Percentiles rank a stretch among this genome's conserved stretches.
phyloP scores from a whole-genome alignment of 2,329 filamentous ascomycete genomes.

The Colletotrichum sojae region DNA sequence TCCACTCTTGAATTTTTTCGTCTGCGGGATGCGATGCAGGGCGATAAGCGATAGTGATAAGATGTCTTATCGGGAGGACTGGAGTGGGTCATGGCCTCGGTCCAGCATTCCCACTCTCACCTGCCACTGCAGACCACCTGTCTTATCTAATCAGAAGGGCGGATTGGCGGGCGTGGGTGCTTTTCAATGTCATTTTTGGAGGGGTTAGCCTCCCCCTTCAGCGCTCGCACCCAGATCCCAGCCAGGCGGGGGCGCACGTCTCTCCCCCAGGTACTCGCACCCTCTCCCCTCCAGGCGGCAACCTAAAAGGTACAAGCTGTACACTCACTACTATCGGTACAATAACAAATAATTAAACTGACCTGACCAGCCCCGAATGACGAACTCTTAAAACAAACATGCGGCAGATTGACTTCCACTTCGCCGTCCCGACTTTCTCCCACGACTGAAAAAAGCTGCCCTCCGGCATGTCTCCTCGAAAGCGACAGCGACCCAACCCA shows the following conservation, averaged over 20 bases:
- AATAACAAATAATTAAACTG: slow-evolving; percentile 14
- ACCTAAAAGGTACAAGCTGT: neutral
- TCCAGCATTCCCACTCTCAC: neutral
- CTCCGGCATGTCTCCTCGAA: slow-evolving; percentile 57
- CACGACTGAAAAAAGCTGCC: slow-evolving; percentile 19
- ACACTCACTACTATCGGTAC: neutral
- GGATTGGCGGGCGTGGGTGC: neutral
- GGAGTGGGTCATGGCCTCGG: neutral
- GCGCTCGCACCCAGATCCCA: slow-evolving; percentile 17
- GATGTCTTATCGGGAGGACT: slow-evolving; percentile 7
- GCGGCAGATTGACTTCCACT: slow-evolving; percentile 34
- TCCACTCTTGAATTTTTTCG: slow-evolving; percentile 38
- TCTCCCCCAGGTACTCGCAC: slow-evolving; percentile 20
- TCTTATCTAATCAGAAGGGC: slow-evolving; percentile 31
- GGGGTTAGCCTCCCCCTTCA: neutral
- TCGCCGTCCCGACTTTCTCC: slow-evolving; percentile 20
- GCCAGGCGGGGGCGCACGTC: slow-evolving; percentile 17
- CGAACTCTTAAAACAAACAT: slow-evolving; percentile 31
- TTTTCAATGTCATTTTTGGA: slow-evolving; percentile 22
- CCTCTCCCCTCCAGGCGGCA: neutral
- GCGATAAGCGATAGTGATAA: slow-evolving; percentile 38
- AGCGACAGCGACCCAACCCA: slow-evolving; percentile 56
- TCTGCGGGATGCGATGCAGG: slow-evolving; percentile 26
- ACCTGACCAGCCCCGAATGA: slow-evolving; percentile 21
- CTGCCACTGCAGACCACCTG: neutral